A percentile compares a stretch with the other conserved stretches of the same genome.
Conservation (phyloP, 306 rosid genomes). For the Lathyrus aphaca region DNA sequence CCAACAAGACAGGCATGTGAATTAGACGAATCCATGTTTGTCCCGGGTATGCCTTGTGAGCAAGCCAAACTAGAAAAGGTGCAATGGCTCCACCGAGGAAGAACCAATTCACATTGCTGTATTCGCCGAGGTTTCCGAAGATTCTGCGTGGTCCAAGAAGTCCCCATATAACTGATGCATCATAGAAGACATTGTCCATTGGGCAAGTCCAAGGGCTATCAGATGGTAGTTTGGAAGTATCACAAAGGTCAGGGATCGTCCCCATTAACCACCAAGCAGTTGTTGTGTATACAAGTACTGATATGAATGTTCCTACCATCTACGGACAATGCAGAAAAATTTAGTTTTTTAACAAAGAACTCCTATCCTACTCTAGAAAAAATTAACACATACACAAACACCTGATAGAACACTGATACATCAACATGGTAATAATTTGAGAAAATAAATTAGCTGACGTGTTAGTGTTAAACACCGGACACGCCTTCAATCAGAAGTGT, state of each 20-base stretch:
- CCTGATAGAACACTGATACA: too few relatives aligned
- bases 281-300: conserved; percentile 59
- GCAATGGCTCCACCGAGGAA: conserved; percentile 76
- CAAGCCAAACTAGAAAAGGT: conserved; percentile 72
- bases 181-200: conserved; percentile 73
- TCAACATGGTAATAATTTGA: too few relatives aligned
- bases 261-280: conserved; percentile 92
- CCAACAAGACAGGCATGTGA: conserved; percentile 73
- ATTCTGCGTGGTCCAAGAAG: conserved; percentile 86
- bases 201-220: conserved; percentile 88
- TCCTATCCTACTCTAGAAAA: not conserved
- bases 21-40: conserved; percentile 60
- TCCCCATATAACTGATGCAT: conserved; percentile 90
- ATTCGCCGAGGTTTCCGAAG: conserved; percentile 81
- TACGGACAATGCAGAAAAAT: conserved; percentile 39
- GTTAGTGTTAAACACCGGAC: not conserved
- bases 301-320: conserved; percentile 68
- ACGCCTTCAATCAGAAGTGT: too few relatives aligned
- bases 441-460: not conserved
- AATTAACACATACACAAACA: not conserved
- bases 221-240: conserved; percentile 41
- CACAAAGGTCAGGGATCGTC: conserved; percentile 69
- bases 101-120: conserved; percentile 63
- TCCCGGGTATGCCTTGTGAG: conserved; percentile 61
- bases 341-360: conserved; percentile 28